Base-by-base conservation (phyloP, 306 rosid genomes). In the Quercus dentata region DNA sequence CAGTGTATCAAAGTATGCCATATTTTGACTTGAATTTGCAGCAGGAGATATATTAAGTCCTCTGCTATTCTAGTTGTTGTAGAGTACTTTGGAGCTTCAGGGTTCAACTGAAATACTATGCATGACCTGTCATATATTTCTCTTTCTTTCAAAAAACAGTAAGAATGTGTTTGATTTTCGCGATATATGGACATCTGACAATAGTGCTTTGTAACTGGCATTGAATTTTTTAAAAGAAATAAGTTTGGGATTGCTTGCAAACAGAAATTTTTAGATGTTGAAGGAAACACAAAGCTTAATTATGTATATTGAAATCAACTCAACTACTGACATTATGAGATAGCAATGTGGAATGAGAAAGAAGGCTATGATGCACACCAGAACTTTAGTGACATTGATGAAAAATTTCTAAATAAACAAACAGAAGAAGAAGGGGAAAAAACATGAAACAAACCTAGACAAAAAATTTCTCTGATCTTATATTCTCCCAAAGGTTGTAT, bases 1-100 rank as follows among this genome's bases (percentile, higher is more conserved):
- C 97, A 74, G 85, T 85, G 41, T 94, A 94, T 86, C 85, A 91
- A 81, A 91, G 99, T 94, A 88, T 73, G 92, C 79, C 69, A 52
- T 58, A 8, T 59, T 64, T 83, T 75, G 52, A 44, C 72, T 75
- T 61, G 41, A 35, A 73, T 71, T 69, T 76, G 54, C 70, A 23
- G 52, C 58, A 73, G 54, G 76, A 69, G 52, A 70, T 79, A 64
- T 70, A 35, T 31, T 73, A 69, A 71, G 33, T 58, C 74, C 41
- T 51, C 41, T 77, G 20, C 38, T 68, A 44, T 61, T 19, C 31
- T n/a, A 54, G 56, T 5, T 64, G 54, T 76, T 63, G 35, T 61
- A 80, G 54, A 38, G 79, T 77, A 68, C 63, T 44, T 73, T 41
- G 63, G 41, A 78, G 72, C 78, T 69, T 70, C 30, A 46, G 38